These are phyloP conservation scores for Cladosporium phlei DNA, from an alignment of 2,329 filamentous ascomycete species.

Conservation along the genomic window DNA sequence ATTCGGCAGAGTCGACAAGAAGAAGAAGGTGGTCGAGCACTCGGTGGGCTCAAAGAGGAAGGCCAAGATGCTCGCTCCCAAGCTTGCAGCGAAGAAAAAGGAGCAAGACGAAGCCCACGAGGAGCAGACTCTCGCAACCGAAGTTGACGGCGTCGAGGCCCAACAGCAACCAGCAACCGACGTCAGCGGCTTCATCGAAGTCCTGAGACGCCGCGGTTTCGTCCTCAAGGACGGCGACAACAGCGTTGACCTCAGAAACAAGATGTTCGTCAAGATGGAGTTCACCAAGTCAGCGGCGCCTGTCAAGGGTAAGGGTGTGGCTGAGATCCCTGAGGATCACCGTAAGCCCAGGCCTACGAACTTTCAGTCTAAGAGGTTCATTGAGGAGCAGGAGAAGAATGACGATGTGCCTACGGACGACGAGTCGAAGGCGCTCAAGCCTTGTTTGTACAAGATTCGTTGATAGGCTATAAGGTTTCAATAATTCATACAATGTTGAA, in stretches of 20 bases:
- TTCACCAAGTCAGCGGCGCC: conserved; percentile 82
- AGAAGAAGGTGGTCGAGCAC: conserved; percentile 54
- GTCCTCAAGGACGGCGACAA: conserved; percentile 63
- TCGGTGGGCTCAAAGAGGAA: conserved; percentile 64
- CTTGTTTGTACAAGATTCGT: conserved; percentile 90
- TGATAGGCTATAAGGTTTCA: conserved; percentile 44
- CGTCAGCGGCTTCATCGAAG: conserved; percentile 79
- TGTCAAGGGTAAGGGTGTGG: conserved; percentile 67
- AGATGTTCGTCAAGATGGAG: conserved; percentile 97
- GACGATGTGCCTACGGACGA: conserved; percentile 54
- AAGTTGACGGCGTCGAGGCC: conserved; percentile 64
- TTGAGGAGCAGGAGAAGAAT: conserved; percentile 50
- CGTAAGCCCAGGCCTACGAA: conserved; percentile 30
- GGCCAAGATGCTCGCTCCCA: conserved; percentile 34
- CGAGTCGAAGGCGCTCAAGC: conserved; percentile 74
- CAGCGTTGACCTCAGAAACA: conserved; percentile 78
- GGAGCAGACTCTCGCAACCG: conserved; percentile 55
- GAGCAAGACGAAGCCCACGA: conserved; percentile 53
- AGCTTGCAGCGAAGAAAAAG: conserved; percentile 41
- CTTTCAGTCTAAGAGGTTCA: conserved; percentile 46
- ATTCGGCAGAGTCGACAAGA: conserved; percentile 61
- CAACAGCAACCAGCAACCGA: conserved; percentile 70
- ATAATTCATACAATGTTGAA: too few species aligned
- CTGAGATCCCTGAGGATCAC: conserved; percentile 34
- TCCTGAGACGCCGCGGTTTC: conserved; percentile 75